phyloP scores from a whole-genome alignment of 768 basidiomycete species.

The Agrocybe pediades region DNA sequence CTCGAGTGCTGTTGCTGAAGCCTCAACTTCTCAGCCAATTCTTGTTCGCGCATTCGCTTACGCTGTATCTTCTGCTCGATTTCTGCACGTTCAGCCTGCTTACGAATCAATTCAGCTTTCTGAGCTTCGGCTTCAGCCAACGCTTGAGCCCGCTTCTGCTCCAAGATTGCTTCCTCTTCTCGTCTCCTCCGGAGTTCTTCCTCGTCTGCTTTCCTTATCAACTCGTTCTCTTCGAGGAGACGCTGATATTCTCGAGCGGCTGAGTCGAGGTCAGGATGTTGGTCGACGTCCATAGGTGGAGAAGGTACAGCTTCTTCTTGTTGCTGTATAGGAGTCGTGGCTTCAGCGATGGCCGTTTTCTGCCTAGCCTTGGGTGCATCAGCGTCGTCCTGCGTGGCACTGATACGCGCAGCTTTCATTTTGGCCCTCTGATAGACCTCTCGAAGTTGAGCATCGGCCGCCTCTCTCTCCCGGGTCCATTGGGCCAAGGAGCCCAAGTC shows the following conservation, averaged over 20 bases:
- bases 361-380: neutral
- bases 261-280: too few relatives aligned
- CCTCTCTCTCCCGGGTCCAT: conserved; percentile 1
- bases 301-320: neutral
- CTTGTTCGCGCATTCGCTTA: neutral
- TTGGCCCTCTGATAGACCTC: neutral
- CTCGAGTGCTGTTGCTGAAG: neutral
- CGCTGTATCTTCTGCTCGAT: neutral
- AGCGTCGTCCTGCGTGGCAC: neutral
- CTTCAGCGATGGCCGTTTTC: neutral
- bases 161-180: conserved; percentile 9
- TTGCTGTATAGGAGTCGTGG: neutral
- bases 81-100: neutral
- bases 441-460: conserved; percentile 1
- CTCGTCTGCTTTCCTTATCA: conserved; percentile 9
- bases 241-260: conserved; percentile 1
- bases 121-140: conserved; percentile 8
- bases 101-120: conserved; percentile 4
- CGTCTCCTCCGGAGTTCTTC: conserved; percentile 13
- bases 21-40: neutral
- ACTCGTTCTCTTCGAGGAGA: conserved; percentile 1
- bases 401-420: neutral
- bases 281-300: neutral
- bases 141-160: conserved; percentile 1
- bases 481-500: conserved; percentile 6